Evolutionary conservation across 257 asterid species (phyloP), one percentile per base, ranked within the genome.

Genomic region (Solanum sitiens): DNA sequence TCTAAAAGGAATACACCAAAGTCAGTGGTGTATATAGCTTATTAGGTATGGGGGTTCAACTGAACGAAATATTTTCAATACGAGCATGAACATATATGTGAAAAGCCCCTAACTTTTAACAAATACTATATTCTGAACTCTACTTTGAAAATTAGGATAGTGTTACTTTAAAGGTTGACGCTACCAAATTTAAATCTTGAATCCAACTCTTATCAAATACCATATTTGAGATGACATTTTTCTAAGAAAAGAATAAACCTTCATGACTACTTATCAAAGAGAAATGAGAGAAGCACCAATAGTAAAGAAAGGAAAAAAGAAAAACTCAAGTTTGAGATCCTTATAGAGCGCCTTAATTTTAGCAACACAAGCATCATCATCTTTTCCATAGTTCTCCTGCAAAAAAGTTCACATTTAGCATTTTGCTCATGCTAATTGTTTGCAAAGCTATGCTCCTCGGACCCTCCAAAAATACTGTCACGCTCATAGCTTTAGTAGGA

Each of bases 281-380:
- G 75, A 30, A 35, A 63, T 47, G 42, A 68, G 5, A 68, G 83
- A 61, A 82, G 8, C 27, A 9, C 2, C 21, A 59, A 74, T 2
- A 53, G 18, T 4, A 33, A 59, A 47, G 12, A 12, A 23, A 72
- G 32, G 33, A 61, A 27, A 11, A 20, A 18, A 8, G 44, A 33
- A n/a, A 27, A 91, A 92, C 92, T 91, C 71, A 76, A 91, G 87
- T 25, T 91, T 88, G 91, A 91, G 91, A 33, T 80, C 77, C 39
- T 37, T 37, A 37, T 37, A 37, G 6, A 37, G 39, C 39, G 39
- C 39, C 39, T 37, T 37, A 6, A 37, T 37, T 37, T 37, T 37
- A 37, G 39, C 39, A 37, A 37, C 39, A 37, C 39, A 37, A 37
- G 39, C 0, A 37, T 37, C 39, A 37, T 37, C 0, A 37, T 37